Evolutionary conservation across 2,329 filamentous ascomycete species (phyloP).

Genomic region (Clonostachys chloroleuca): DNA sequence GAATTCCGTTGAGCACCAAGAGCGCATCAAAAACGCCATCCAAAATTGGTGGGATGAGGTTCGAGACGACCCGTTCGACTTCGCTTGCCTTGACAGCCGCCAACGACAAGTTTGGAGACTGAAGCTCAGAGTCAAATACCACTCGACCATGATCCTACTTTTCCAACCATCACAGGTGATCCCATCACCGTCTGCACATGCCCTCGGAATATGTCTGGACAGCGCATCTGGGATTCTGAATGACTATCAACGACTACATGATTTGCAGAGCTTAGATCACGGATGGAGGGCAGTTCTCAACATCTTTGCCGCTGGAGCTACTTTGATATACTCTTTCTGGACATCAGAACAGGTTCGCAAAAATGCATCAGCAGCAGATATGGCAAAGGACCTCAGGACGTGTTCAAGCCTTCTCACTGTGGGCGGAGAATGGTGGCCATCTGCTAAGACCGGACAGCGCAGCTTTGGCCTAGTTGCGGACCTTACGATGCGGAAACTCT

Average conservation of each 20-base stretch:
- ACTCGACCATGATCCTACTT: conserved; percentile 22
- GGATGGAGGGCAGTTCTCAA: conserved; percentile 30
- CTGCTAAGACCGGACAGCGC: conserved; percentile 19
- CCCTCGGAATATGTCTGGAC: conserved; percentile 21
- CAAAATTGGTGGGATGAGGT: conserved; percentile 4
- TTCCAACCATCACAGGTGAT: conserved; percentile 28
- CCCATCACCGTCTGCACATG: conserved; percentile 15
- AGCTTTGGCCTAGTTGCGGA: conserved; percentile 14
- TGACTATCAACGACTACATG: conserved; percentile 21
- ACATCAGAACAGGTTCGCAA: conserved; percentile 18
- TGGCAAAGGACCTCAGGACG: conserved; percentile 13
- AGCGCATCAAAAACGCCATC: conserved; percentile 7
- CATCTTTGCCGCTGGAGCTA: conserved; percentile 28
- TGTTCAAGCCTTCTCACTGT: conserved; percentile 29
- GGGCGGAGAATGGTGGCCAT: conserved; percentile 33
- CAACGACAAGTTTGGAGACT: conserved; percentile 11
- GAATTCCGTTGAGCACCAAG: conserved; percentile 4
- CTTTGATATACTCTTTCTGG: conserved; percentile 30
- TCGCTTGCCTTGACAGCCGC: conserved; percentile 3
- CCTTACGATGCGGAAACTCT: background rate
- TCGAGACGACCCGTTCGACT: background rate
- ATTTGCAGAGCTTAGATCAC: conserved; percentile 18
- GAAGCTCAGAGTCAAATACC: conserved; percentile 22
- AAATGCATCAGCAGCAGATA: conserved; percentile 5
- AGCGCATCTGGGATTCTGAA: conserved; percentile 13